Base-by-base conservation (phyloP, 768 basidiomycete genomes). In the Russula griseocarnosa region DNA sequence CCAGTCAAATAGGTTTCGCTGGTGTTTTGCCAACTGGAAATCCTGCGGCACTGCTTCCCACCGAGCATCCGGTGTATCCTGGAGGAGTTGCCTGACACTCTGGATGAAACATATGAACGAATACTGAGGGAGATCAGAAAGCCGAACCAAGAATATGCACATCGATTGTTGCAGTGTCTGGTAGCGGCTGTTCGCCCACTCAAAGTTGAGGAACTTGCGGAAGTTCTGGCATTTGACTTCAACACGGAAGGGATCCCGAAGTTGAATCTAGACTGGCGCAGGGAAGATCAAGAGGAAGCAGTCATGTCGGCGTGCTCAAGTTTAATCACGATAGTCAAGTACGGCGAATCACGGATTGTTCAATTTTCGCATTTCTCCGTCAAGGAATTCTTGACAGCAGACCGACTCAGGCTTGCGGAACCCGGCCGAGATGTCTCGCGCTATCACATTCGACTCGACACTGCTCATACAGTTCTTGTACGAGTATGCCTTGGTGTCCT, bases 61-160 rank as follows among this genome's bases (percentile, higher is more conserved):
- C 14, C 38, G 4, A 42, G 40, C 20, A 40, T 56, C 18, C 57
- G 42, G 16, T 47, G 22, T 18, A 30, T 42, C 42, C 20, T 61
- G 10, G 60, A 61, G 1, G 51, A 52, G 3, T 44, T 61, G 14
- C 50, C 60, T 0, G 30, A 46, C 1, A 46, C 28, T 16, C 9
- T 61, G 3, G 60, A 61, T 2, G 60, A 46, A 28, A 61, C 60
- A 5, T 61, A 61, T n/a, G 51, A 53, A 38, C 60, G 60, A 0
- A 53, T 61, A 22, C 22, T 61, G 20, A 20, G 42, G 26, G 51
- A 54, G 28, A 61, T 61, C 30, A 30, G n/a, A 34, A 44, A 46
- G 10, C n/a, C 60, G 1, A 54, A 61, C 3, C 30, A 42, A 22
- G 22, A 22, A 44, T n/a, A 54, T 53, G 60, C 60, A 1, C 51